Evolutionary conservation across 768 basidiomycete genomes (phyloP), one percentile per base, ranked within the genome.

Genomic region (Lentinus brumalis): DNA sequence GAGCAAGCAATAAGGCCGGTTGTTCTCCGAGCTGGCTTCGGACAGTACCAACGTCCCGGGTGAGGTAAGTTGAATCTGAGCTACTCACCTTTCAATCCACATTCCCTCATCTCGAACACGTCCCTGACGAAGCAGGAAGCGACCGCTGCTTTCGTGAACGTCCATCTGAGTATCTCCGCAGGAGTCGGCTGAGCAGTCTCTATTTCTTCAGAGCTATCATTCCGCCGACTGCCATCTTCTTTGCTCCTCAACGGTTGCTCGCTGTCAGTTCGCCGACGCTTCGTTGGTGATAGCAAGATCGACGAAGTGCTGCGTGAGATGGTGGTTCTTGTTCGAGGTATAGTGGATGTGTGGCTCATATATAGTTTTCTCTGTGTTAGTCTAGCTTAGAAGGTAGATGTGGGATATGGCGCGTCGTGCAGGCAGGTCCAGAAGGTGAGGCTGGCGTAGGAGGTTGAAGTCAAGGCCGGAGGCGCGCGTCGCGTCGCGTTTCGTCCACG

Each of bases 91-190:
- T 64, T 67, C 11, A 35, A 38, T 9, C 65, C 63, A 45, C 64
- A 67, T 10, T 66, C 63, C 38, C 58, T 42, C 71, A 71, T 67
- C 15, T 65, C 57, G 30, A 63, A 53, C 1, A 69, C 60, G 44
- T 73, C 71, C 35, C 61, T 26, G 21, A 68, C 61, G 40, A 71
- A 68, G 41, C 71, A 73, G 10, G 66, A 50, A 5, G 70, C 70
- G n/a, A 69, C 49, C 8, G 71, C 67, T n/a, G 66, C 67, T 21
- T 51, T 31, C 1, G 60, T 67, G 18, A 71, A 61, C 15, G 71
- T 71, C 70, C 70, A 73, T 29, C 59, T 58, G 59, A 66, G 66
- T 14, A 72, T 62, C 16, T 67, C 63, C n/a, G 60, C 54, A 3
- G 50, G 35, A 5, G 49, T 50, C 1, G 57, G 29, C 10, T n/a